A percentile compares a stretch with the other conserved stretches of the same genome.
Evolutionary conservation across 2,329 filamentous ascomycete species (phyloP).

Genomic region (Teratosphaeria pseudoeucalypti): DNA sequence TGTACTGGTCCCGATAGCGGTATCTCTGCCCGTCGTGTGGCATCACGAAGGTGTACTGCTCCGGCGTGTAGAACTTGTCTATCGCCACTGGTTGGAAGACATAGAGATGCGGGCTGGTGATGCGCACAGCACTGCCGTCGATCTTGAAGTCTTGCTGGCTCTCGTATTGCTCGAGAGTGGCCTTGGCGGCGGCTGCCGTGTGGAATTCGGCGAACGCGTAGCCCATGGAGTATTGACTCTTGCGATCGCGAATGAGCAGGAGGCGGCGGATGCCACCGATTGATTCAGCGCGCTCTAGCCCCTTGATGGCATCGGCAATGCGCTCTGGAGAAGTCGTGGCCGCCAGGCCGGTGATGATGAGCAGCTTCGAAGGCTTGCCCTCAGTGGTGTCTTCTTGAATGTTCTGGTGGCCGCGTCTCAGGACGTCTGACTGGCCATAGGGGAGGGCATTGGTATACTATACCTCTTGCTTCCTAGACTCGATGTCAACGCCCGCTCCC

Average conservation of each 20-base stretch:
- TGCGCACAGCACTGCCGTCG: conserved; percentile 57
- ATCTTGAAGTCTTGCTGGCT: conserved; percentile 67
- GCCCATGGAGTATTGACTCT: conserved; percentile 61
- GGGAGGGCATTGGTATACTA: not conserved
- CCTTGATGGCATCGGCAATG: conserved; percentile 61
- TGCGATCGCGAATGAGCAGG: conserved; percentile 63
- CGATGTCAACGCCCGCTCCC: not conserved
- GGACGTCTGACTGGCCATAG: not conserved
- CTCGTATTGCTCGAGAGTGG: conserved; percentile 54
- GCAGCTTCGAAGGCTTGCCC: not conserved
- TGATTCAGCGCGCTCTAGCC: conserved; percentile 48
- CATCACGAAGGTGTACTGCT: conserved; percentile 9
- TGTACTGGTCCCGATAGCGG: not conserved
- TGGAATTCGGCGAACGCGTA: conserved; percentile 81
- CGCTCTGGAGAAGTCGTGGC: conserved; percentile 54
- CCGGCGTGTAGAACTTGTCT: conserved; percentile 36
- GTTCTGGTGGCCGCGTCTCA: not conserved
- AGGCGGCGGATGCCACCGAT: conserved; percentile 62
- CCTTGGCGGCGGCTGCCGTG: conserved; percentile 61
- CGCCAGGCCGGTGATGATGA: not conserved
- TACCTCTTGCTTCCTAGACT: not conserved
- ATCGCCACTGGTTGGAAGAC: conserved; percentile 69
- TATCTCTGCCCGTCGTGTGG: conserved; percentile 15
- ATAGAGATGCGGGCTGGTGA: conserved; percentile 72
- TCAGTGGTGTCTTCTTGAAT: not conserved